Evolutionary conservation across 441 rosid species (phyloP).

Genomic region (Melastoma candidum): DNA sequence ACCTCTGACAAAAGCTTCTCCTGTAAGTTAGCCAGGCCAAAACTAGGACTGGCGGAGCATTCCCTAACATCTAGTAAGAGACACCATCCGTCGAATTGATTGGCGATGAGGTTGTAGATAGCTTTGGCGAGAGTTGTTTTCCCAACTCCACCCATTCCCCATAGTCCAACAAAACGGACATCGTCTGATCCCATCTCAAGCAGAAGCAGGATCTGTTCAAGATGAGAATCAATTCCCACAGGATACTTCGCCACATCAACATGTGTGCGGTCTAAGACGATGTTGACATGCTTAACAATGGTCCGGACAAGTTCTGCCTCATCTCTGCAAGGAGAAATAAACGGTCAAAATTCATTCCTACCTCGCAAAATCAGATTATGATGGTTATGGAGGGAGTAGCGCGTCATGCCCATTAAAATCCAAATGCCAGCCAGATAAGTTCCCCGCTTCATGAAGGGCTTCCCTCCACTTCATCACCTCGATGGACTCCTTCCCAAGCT

Average conservation of each 20-base stretch:
- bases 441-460: conserved; percentile 6
- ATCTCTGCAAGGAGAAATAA: background rate
- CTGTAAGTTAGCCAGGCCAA: background rate
- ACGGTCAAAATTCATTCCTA: background rate
- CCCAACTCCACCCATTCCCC: background rate
- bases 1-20: conserved; percentile 1
- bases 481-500: no score
- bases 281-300: background rate
- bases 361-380: no score
- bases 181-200: background rate
- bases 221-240: background rate
- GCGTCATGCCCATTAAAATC: background rate
- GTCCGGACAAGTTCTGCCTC: background rate
- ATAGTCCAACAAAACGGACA: conserved; percentile 1
- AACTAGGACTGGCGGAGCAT: background rate
- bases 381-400: no score
- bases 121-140: background rate
- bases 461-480: background rate
- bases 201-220: background rate
- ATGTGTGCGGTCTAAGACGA: background rate
- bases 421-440: conserved; percentile 4
- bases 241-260: background rate
- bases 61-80: conserved; percentile 1
- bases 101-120: background rate
- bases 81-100: background rate